These are phyloP conservation scores for Citrullus colocynthis DNA, from an alignment of 306 rosid species.

Conservation along the genomic window DNA sequence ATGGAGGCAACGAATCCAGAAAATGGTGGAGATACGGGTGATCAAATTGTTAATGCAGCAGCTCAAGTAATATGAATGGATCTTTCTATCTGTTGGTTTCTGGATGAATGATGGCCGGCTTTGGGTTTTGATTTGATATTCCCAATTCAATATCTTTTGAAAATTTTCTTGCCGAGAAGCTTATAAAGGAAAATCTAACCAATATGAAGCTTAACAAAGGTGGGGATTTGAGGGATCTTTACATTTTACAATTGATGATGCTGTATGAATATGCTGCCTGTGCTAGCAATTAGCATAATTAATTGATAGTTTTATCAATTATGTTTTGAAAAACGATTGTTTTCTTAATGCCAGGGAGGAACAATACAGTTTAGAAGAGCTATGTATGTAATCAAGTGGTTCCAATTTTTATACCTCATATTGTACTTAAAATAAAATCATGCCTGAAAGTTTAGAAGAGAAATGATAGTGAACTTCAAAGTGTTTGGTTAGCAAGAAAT, in stretches of 20 bases:
- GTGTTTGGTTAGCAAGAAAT: too few species aligned
- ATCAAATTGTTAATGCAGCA: conserved; percentile 16
- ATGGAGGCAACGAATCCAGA: conserved; percentile 20
- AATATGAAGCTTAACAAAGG: neutral
- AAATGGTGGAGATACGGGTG: conserved; percentile 14
- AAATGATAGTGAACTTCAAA: too few species aligned
- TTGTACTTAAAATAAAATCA: too few species aligned
- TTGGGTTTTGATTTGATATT: neutral
- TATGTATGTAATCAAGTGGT: too few species aligned
- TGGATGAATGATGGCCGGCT: neutral
- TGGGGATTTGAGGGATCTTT: neutral
- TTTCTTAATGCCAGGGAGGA: neutral
- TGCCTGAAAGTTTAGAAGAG: too few species aligned
- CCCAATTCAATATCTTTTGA: neutral
- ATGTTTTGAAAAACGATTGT: neutral
- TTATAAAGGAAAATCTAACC: neutral
- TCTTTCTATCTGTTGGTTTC: neutral
- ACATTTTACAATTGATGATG: neutral
- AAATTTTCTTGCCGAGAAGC: neutral
- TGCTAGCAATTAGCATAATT: neutral
- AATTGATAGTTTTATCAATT: neutral
- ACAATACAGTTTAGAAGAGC: too few species aligned
- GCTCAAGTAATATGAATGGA: neutral
- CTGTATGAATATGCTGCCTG: neutral
- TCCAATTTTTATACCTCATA: too few species aligned